Conservation (phyloP, 768 basidiomycete genomes). For the Dioszegia aurantiaca region DNA sequence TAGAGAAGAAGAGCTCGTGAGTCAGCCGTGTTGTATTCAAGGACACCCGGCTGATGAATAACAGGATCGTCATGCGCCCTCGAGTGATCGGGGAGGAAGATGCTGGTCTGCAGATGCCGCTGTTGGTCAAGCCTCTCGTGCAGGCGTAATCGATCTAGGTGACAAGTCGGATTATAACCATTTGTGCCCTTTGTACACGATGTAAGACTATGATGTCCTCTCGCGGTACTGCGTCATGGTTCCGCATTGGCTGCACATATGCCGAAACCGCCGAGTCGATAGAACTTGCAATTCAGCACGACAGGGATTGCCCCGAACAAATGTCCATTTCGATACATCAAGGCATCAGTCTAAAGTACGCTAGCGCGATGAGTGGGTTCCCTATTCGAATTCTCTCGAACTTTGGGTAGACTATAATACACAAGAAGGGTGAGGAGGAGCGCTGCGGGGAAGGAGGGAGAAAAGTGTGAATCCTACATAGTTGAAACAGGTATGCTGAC, state of each 20-base stretch:
- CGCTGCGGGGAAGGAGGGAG: neutral
- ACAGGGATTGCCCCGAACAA: no score
- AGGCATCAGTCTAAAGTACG: neutral
- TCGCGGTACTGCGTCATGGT: no score
- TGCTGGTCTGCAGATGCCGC: slow-evolving; percentile 51
- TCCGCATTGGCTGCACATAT: no score
- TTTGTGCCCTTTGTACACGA: no score
- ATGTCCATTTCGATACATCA: slow-evolving; percentile 10
- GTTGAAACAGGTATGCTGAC: no score
- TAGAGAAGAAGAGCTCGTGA: slow-evolving; percentile 48
- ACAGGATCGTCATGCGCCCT: slow-evolving; percentile 47
- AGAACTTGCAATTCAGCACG: no score
- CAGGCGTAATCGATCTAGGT: no score
- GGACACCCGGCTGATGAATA: neutral
- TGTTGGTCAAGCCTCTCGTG: slow-evolving; percentile 36
- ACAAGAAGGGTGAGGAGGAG: neutral
- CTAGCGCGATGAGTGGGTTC: neutral
- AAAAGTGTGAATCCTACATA: neutral
- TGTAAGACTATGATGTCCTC: no score
- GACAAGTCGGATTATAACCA: no score
- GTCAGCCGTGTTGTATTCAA: slow-evolving; percentile 15
- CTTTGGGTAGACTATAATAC: no score
- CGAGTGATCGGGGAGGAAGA: slow-evolving; percentile 39
- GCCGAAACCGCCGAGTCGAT: no score
- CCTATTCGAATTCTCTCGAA: no score